Evolutionary conservation across 768 basidiomycete species (phyloP), one percentile per base, ranked within the genome.

Genomic region (Hypholoma sublateritium): DNA sequence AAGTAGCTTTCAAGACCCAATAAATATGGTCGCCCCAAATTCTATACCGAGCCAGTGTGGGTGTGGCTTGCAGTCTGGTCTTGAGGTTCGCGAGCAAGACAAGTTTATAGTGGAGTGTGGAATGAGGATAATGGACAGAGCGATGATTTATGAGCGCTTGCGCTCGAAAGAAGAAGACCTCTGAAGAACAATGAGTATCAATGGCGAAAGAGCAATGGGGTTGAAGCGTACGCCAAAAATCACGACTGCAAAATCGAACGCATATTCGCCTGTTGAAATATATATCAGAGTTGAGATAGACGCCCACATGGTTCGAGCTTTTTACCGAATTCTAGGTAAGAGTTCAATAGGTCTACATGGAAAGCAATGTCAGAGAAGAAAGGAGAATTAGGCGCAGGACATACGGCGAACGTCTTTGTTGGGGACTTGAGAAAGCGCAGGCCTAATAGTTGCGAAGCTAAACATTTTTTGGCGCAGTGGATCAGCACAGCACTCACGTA

Each of bases 381-480:
- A 63, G 56, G 42, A n/a, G 17, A 52, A 35, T 44, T 14, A 41
- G 21, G 19, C 28, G 4, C 14, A 35, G 48, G 28, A 81, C 91
- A 73, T 70, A 94, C 93, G 86, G 43, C 93, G 87, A 28, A 94
- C 66, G 64, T 95, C 93, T 70, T 95, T 95, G 80, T 94, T 94
- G 3, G 89, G 88, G 1, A 95, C 87, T 63, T 83, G 82, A 4
- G 82, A 74, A 9, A 95, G 72, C 14, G 86, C 87, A 39, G 89
- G 92, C 9, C 92, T 94, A 56, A n/a, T 22, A 56, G 25, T 22
- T n/a, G 43, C 28, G 22, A 24, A 41, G 32, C 28, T 47, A 59
- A 44, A 42, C 57, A 55, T 22, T 21, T 12, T 43, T 24, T 41
- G n/a, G n/a, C 6, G 42, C 24, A 39, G 21, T 24, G 32, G 32